A percentile compares a stretch with the other conserved stretches of the same genome.
phyloP scores from a whole-genome alignment of 352 stramenopile species.

The Globisporangium cederbergense region DNA sequence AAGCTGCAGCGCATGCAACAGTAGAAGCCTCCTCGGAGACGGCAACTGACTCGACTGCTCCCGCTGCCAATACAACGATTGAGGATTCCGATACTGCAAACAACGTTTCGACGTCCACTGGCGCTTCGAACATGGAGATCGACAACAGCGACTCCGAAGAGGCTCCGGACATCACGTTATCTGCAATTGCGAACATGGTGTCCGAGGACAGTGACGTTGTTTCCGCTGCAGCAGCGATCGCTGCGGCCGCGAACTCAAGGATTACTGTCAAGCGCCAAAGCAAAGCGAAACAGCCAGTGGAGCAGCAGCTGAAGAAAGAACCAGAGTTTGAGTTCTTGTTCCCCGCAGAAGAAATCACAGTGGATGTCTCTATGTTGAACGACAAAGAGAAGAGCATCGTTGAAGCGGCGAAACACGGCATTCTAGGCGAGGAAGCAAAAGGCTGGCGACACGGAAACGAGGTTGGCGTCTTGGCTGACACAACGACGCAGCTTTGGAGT shows the following conservation, averaged over 20 bases:
- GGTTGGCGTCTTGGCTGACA: constrained; percentile 70
- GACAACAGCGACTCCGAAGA: constrained; percentile 82
- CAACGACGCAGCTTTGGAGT: constrained; percentile 68
- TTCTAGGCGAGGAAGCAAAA: constrained; percentile 53
- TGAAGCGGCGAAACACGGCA: constrained; percentile 63
- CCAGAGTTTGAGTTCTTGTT: constrained; percentile 63
- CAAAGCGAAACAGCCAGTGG: constrained; percentile 18
- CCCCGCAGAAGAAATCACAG: constrained; percentile 52
- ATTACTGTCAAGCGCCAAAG: constrained; percentile 40
- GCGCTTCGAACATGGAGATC: constrained; percentile 71
- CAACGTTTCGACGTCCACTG: constrained; percentile 20
- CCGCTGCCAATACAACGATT: constrained; percentile 5
- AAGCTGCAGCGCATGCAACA: constrained; percentile 13
- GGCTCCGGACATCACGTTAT: constrained; percentile 70
- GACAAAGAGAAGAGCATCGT: constrained; percentile 45
- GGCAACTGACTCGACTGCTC: constrained; percentile 5
- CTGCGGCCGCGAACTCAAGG: constrained; percentile 32
- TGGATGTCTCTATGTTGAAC: constrained; percentile 62
- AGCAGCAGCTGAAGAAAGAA: constrained; percentile 21
- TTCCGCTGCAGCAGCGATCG: constrained; percentile 45
- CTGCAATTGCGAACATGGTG: constrained; percentile 85
- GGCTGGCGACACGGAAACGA: constrained; percentile 73
- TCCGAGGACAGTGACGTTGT: constrained; percentile 75
- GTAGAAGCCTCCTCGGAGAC: constrained; percentile 3
- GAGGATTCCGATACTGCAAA: constrained; percentile 26